Percentiles rank a stretch among this genome's conserved stretches.
phyloP scores from a whole-genome alignment of 1,284 basidiomycete genomes.

The Ceratobasidium sp. region DNA sequence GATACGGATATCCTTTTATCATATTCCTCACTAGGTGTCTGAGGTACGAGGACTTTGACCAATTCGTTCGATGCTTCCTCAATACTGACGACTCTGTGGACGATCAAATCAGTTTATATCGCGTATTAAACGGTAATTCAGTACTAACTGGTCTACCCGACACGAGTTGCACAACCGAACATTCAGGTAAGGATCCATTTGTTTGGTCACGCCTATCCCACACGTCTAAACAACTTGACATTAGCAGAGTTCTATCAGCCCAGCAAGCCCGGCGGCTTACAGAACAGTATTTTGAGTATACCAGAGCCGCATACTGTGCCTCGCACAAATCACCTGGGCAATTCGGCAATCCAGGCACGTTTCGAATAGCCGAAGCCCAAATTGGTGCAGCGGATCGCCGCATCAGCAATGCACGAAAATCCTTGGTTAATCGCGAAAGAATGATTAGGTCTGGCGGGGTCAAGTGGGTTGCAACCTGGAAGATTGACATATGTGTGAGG shows the following conservation, averaged over 20 bases:
- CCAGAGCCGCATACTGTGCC: slow-evolving; percentile 17
- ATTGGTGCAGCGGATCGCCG: not conserved
- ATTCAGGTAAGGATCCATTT: slow-evolving; percentile 14
- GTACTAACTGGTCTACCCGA: not conserved
- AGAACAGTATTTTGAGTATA: slow-evolving; percentile 22
- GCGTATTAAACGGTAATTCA: no score
- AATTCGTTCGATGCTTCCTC: not conserved
- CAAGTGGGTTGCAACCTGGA: slow-evolving; percentile 12
- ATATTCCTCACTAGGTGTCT: not conserved
- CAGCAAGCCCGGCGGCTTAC: slow-evolving; percentile 9
- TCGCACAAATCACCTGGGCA: slow-evolving; percentile 11
- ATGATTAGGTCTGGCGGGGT: slow-evolving; percentile 1
- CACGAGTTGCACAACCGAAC: slow-evolving; percentile 20
- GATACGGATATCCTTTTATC: not conserved
- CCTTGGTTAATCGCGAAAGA: not conserved
- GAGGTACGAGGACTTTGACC: not conserved
- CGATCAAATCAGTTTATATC: not conserved
- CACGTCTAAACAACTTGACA: not conserved
- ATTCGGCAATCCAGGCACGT: slow-evolving; percentile 9
- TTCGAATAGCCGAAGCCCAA: slow-evolving; percentile 3
- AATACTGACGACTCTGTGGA: not conserved
- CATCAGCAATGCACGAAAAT: slow-evolving; percentile 11
- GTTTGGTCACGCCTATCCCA: not conserved
- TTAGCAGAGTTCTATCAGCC: not conserved
- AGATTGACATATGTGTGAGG: no score